Evolutionary conservation across 345 rosid genomes (phyloP), one percentile per base, ranked within the genome.

Genomic region (Abelmoschus esculentus): DNA sequence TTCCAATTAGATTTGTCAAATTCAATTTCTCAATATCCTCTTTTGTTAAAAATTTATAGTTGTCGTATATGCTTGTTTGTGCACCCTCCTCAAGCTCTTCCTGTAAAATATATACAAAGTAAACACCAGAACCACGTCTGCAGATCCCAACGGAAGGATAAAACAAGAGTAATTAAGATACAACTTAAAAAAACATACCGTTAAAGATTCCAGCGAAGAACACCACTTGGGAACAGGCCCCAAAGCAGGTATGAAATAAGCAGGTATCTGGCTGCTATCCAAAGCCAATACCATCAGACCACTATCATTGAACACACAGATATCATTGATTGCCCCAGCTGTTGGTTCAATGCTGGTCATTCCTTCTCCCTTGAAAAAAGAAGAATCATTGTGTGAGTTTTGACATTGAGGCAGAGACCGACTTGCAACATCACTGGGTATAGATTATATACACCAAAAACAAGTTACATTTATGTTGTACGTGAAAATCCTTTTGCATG

Each of bases 161-260:
- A 72, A 57, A 38, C 15, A 67, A 67, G 67, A 36, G 29, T 60
- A 38, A 74, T 29, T 3, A 10, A 53, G 38, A 54, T 52, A 42
- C 26, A 31, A 66, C 31, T 55, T 54, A 66, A 72, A 42, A 34
- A 60, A 76, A 66, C 73, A 67, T 60, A 93, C 99, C 82, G 99
- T 95, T 70, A 86, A 59, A 79, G 80, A 87, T 76, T 95, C 99
- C 61, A 95, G 82, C 31, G 80, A 64, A 62, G 96, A 77, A 79
- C 92, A 88, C 99, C 99, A 95, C 69, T 86, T 90, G 52, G 99
- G 99, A 69, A 95, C 91, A 81, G 99, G 93, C 74, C 97, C 99
- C 53, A 91, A 81, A 72, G 90, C 86, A 80, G 99, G 97, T 78
- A 95, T 76, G 69, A 87, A 95, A 77, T 91, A 88, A 72, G 96